These are phyloP conservation scores for Lactarius hengduanensis DNA, from an alignment of 768 basidiomycete species.

Conservation along the genomic window DNA sequence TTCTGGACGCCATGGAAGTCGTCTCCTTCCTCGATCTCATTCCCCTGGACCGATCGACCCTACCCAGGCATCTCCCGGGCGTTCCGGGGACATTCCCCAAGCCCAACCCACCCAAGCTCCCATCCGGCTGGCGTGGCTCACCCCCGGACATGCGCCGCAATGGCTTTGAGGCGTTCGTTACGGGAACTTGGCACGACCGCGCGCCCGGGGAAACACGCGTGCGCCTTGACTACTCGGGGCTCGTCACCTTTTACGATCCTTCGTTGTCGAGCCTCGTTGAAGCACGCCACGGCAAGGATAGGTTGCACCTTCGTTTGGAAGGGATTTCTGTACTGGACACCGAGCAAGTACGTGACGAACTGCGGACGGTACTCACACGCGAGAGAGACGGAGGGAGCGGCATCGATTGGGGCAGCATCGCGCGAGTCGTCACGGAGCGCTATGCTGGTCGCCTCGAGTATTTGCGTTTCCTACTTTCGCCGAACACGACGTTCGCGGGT, in stretches of 20 bases:
- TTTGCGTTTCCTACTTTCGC: slow-evolving; percentile 38
- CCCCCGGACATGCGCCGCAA: not conserved
- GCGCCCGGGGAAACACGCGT: slow-evolving; percentile 47
- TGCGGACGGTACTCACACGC: slow-evolving; percentile 34
- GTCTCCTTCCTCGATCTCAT: slow-evolving; percentile 16
- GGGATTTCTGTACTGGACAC: slow-evolving; percentile 37
- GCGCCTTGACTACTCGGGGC: slow-evolving; percentile 41
- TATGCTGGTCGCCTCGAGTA: slow-evolving; percentile 44
- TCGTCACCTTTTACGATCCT: slow-evolving; percentile 47
- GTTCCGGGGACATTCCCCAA: not conserved
- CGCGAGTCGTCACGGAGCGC: slow-evolving; percentile 42
- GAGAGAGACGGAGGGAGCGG: slow-evolving; percentile 32
- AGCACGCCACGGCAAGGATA: slow-evolving; percentile 34
- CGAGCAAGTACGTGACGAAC: slow-evolving; percentile 7
- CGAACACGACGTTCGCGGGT: slow-evolving; percentile 25
- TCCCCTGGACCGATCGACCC: not conserved
- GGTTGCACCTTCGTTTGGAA: slow-evolving; percentile 39
- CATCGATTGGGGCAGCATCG: slow-evolving; percentile 44
- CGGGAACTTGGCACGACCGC: slow-evolving; percentile 44
- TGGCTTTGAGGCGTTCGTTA: slow-evolving; percentile 33
- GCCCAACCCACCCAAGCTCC: slow-evolving; percentile 4
- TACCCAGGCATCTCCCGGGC: not conserved
- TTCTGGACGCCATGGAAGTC: slow-evolving; percentile 16
- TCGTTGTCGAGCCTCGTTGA: slow-evolving; percentile 38
- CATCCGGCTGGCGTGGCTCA: slow-evolving; percentile 27